Evolutionary conservation across 306 rosid genomes (phyloP).

Genomic region (Cicer chorassanicum): DNA sequence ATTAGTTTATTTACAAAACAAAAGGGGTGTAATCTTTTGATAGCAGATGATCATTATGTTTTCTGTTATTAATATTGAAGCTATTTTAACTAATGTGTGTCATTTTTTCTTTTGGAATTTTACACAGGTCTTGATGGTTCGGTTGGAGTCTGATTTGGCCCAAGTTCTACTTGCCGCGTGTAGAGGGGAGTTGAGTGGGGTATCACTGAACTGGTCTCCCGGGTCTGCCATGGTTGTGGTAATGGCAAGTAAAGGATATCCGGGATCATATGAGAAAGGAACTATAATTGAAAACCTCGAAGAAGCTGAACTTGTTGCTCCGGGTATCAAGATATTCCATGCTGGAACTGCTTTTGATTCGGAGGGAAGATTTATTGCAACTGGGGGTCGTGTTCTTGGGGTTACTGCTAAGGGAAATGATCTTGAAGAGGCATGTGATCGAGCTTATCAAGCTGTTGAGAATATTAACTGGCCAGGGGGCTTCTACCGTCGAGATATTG

Average conservation of each 20-base stretch:
- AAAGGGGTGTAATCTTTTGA: slow-evolving; percentile 12
- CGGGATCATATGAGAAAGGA: slow-evolving; percentile 87
- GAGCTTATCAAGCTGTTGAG: slow-evolving; percentile 74
- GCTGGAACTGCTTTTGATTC: slow-evolving; percentile 88
- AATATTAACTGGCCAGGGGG: slow-evolving; percentile 85
- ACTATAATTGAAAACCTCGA: slow-evolving; percentile 76
- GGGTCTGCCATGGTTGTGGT: slow-evolving; percentile 98
- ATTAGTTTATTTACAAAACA: background rate
- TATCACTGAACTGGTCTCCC: slow-evolving; percentile 81
- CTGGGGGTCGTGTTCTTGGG: slow-evolving; percentile 96
- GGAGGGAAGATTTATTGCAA: slow-evolving; percentile 71
- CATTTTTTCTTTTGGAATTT: slow-evolving; percentile 33
- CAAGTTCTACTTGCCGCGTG: slow-evolving; percentile 94
- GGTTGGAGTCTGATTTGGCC: slow-evolving; percentile 87
- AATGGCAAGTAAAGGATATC: slow-evolving; percentile 97
- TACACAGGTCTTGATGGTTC: slow-evolving; percentile 85
- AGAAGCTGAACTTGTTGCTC: slow-evolving; percentile 75
- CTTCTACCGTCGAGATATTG: slow-evolving; percentile 86
- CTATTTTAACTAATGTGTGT: background rate
- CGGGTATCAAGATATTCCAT: slow-evolving; percentile 81
- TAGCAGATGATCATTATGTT: background rate
- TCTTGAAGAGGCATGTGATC: slow-evolving; percentile 82
- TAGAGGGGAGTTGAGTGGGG: slow-evolving; percentile 79
- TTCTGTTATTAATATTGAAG: slow-evolving; percentile 31
- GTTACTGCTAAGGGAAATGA: slow-evolving; percentile 81